Percentiles rank a stretch among this genome's conserved stretches.
These are phyloP conservation scores for Stentor coeruleus DNA, from an alignment of 73 alveolate species.

Conservation along the genomic window DNA sequence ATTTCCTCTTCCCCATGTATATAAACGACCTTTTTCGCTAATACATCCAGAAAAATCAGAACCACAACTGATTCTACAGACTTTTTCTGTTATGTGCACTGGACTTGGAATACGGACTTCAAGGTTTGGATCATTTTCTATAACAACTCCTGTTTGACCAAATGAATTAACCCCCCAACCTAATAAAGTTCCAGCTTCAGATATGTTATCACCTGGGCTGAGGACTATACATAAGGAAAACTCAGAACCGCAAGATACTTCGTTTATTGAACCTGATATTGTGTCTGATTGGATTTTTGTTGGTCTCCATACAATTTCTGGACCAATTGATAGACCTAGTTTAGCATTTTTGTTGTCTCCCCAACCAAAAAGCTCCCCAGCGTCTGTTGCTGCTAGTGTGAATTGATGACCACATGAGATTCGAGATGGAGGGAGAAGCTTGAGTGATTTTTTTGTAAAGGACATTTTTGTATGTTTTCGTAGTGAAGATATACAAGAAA, in stretches of 20 bases:
- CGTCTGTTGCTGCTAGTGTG: neutral
- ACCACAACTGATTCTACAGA: neutral
- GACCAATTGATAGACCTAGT: constrained; percentile 5
- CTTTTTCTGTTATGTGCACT: neutral
- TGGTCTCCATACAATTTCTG: constrained; percentile 18
- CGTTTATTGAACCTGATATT: neutral
- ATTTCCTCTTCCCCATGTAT: constrained; percentile 57
- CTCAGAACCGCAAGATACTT: constrained; percentile 19
- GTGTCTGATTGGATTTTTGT: neutral
- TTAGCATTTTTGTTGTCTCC: constrained; percentile 18
- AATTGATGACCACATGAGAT: constrained; percentile 19
- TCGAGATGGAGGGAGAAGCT: constrained; percentile 1
- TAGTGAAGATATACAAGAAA: too few species aligned
- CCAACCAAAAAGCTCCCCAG: constrained; percentile 5
- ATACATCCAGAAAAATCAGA: constrained; percentile 45
- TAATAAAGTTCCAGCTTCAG: neutral
- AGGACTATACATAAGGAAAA: neutral
- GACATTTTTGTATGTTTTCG: too few species aligned
- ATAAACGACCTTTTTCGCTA: constrained; percentile 38
- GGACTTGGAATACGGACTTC: constrained; percentile 7
- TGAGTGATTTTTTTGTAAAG: too few species aligned
- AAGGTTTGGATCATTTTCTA: too few species aligned
- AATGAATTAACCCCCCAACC: constrained; percentile 3
- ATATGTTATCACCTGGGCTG: neutral
- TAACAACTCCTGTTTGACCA: constrained; percentile 15